Base-by-base conservation (phyloP, 2,329 filamentous ascomycete species). In the Tympanopsis confertula region DNA sequence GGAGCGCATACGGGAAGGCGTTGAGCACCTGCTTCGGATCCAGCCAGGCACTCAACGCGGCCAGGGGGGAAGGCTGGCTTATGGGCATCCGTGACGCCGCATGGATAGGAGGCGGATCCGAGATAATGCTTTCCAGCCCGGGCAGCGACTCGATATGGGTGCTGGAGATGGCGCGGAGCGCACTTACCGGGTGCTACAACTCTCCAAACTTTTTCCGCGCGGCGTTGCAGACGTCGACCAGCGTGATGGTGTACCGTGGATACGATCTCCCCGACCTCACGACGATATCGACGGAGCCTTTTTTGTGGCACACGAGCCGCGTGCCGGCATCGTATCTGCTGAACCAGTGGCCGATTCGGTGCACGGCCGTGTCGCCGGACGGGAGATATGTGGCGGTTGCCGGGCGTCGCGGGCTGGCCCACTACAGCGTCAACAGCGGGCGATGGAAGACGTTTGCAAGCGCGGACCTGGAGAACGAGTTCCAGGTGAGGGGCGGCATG, bases 1-100 rank as follows among this genome's bases (percentile, higher is more conserved):
- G 89, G 89, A 96, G 89, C 55, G 91, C 96, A 26, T 98, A 94
- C 58, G 91, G 91, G 22, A 95, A 94, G 57, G 72, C 82, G 2
- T 81, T 87, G 13, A 87, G 82, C 39, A 86, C 78, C 47, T 94
- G 86, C 52, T 96, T 96, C 54, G 69, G 71, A 5, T 69, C 74
- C 12, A 84, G 94, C 48, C 64, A 67, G 19, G 59, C 63, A 2
- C 65, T 86, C 26, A 76, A 79, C 2, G 62, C 70, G 36, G 61
- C 63, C 5, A 89, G 91, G 50, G 72, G 71, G 19, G 89, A 98
- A 52, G 71, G 74, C 33, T 96, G 89, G 86, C 67, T 96, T n/a
- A 69, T 72, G 4, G 86, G 88, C 3, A 69, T 94, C 18, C 70
- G 67, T 15, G 77, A 83, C 47, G 87, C 82, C 3, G 79, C 78